Base-by-base conservation (phyloP, 2,329 filamentous ascomycete species). In the Rosellinia necatrix region DNA sequence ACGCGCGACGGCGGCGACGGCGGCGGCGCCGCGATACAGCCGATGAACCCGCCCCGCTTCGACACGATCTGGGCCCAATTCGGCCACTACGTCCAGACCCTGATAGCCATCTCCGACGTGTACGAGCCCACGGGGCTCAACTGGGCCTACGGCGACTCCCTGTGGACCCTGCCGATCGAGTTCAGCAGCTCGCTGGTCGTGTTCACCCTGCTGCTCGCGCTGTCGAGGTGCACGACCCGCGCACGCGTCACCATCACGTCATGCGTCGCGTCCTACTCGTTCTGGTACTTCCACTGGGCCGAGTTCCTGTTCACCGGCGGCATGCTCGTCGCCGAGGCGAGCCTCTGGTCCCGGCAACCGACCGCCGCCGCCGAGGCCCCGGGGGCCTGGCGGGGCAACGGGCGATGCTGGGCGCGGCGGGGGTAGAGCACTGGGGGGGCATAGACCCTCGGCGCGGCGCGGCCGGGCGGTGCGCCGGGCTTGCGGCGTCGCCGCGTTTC, bases 121-220 rank as follows among this genome's bases (percentile, higher is more conserved):
- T 69, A 59, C 24, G 42, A 17, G 10, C 55, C 60, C 10, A 42
- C 49, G 6, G 47, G 27, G 0, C 13, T 30, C 6, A 17, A 32
- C 1, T 64, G 59, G 58, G 29, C 46, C 13, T 74, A 74, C 56
- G 71, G 73, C 58, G 56, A 66, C 12, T 71, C 71, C 30, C 53
- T 72, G 13, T 74, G 73, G 72, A 75, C 73, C 1, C 60, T 74
- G 25, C 72, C 72, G 0, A 64, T 74, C 27, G 73, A 74, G 63
- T 74, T 74, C 52, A 66, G 66, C 43, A 64, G 68, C 60, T 74
- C 72, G 5, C 53, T 75, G n/a, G 61, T 72, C 9, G 44, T 74
- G 6, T 75, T 74, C 44, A 58, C 70, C 30, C 61, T 68, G 44
- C 60, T 73, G 19, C 62, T 72, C 2, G 71, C 70, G 2, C 66